phyloP scores from a whole-genome alignment of 2,329 filamentous ascomycete genomes.

The Arthroderma sp. region DNA sequence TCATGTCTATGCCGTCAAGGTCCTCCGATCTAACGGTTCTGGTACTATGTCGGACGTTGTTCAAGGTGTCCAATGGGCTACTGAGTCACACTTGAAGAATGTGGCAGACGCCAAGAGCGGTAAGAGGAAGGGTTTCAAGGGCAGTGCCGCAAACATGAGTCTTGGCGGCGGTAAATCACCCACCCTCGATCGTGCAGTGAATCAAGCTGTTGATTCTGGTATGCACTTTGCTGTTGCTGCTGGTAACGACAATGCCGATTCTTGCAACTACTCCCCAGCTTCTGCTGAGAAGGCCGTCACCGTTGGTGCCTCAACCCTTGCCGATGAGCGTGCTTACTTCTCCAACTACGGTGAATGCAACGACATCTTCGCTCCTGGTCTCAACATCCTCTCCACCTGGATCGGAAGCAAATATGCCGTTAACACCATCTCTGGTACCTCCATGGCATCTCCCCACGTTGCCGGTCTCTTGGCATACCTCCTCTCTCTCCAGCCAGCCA shows the following conservation, averaged over 20 bases:
- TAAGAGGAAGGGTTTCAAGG: conserved; percentile 95
- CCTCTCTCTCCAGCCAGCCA: conserved; percentile 83
- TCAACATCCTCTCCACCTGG: conserved; percentile 97
- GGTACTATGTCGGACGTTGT: conserved; percentile 98
- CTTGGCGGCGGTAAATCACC: conserved; percentile 94
- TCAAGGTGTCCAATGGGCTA: conserved; percentile 94
- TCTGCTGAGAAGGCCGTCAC: conserved; percentile 85
- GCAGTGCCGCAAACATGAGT: conserved; percentile 98
- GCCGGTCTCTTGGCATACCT: conserved; percentile 95
- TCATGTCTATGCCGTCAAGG: conserved; percentile 92
- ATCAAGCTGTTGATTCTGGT: conserved; percentile 81
- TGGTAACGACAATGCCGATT: conserved; percentile 97
- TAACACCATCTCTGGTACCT: conserved; percentile 99
- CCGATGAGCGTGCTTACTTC: conserved; percentile 97
- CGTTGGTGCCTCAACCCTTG: conserved; percentile 84
- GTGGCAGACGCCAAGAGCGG: conserved; percentile 68
- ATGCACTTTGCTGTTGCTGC: conserved; percentile 97
- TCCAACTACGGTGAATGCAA: conserved; percentile 99
- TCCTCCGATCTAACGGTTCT: conserved; percentile 90
- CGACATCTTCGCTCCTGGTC: conserved; percentile 94
- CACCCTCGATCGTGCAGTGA: conserved; percentile 80
- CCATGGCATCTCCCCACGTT: conserved; percentile 97
- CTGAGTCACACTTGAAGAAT: conserved; percentile 62
- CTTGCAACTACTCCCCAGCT: conserved; percentile 98
- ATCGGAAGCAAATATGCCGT: conserved; percentile 89